A percentile compares a stretch with the other conserved stretches of the same genome.
phyloP scores from a whole-genome alignment of 1,139 yeast genomes.

The Diutina pseudorugosa region DNA sequence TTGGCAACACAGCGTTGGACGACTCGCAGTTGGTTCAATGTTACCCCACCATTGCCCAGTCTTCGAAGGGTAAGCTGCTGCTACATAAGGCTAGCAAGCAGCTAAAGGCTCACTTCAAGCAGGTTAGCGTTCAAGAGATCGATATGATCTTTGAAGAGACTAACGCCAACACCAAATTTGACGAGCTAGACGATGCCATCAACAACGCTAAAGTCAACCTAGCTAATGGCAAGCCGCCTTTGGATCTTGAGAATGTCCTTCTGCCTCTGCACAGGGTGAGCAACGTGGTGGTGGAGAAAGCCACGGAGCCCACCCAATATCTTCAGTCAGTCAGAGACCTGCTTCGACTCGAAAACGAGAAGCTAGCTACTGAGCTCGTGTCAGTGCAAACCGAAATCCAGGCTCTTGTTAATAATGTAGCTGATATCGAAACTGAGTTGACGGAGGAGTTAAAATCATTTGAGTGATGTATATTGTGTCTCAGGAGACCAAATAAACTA shows the following conservation, averaged over 20 bases:
- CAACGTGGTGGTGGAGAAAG: background rate
- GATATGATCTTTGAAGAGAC: constrained; percentile 55
- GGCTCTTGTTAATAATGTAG: background rate
- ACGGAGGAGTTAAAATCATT: background rate
- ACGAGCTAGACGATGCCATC: constrained; percentile 56
- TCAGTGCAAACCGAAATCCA: background rate
- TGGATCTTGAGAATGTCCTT: background rate
- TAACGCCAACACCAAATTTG: constrained; percentile 40
- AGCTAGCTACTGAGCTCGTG: background rate
- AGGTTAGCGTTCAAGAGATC: constrained; percentile 49
- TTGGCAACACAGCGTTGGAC: constrained; percentile 44
- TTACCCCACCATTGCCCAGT: constrained; percentile 46
- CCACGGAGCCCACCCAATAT: background rate
- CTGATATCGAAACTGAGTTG: background rate
- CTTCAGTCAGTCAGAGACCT: background rate
- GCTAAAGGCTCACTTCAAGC: constrained; percentile 48
- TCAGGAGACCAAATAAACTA: background rate
- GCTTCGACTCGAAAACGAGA: background rate
- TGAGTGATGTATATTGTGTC: background rate
- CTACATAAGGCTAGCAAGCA: constrained; percentile 50
- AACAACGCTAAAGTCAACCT: constrained; percentile 31
- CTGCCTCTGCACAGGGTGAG: background rate
- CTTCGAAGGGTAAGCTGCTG: constrained; percentile 37
- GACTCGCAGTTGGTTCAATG: constrained; percentile 52
- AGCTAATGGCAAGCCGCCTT: background rate